Evolutionary conservation across 768 basidiomycete species (phyloP).

Genomic region (Lepiota brunneoincarnata): DNA sequence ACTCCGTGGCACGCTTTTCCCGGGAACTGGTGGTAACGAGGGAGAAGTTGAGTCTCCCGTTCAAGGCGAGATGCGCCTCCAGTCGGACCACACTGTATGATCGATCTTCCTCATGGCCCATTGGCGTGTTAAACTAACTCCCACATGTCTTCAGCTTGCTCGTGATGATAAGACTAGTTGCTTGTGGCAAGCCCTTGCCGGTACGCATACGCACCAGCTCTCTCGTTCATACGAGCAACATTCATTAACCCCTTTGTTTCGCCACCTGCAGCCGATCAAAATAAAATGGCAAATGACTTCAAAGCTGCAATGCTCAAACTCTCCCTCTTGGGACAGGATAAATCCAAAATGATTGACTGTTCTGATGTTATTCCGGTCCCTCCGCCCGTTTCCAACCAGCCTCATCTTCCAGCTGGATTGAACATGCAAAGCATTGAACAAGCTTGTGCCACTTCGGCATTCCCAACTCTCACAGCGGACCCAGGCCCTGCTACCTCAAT

Average conservation of each 20-base stretch:
- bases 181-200: conserved; percentile 43
- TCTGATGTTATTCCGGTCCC: conserved; percentile 41
- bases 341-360: conserved; percentile 36
- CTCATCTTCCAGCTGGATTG: conserved; percentile 31
- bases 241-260: neutral
- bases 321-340: conserved; percentile 38
- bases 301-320: conserved; percentile 43
- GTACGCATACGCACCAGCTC: conserved; percentile 18
- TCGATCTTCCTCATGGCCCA: neutral
- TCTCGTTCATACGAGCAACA: neutral
- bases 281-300: conserved; percentile 31
- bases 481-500: conserved; percentile 3
- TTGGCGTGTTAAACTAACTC: neutral
- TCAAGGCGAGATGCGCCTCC: conserved; percentile 40
- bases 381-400: conserved; percentile 19
- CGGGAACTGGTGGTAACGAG: conserved; percentile 33
- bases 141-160: conserved; percentile 21
- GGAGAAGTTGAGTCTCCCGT: conserved; percentile 40
- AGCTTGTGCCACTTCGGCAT: conserved; percentile 31
- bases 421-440: conserved; percentile 27
- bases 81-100: conserved; percentile 37
- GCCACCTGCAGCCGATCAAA: conserved; percentile 25
- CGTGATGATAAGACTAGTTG: conserved; percentile 43
- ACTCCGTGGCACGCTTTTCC: conserved; percentile 40
- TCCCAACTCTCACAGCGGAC: conserved; percentile 22